Evolutionary conservation across 1,139 yeast species (phyloP).

Genomic region (Zygosaccharomyces pseudobailii): DNA sequence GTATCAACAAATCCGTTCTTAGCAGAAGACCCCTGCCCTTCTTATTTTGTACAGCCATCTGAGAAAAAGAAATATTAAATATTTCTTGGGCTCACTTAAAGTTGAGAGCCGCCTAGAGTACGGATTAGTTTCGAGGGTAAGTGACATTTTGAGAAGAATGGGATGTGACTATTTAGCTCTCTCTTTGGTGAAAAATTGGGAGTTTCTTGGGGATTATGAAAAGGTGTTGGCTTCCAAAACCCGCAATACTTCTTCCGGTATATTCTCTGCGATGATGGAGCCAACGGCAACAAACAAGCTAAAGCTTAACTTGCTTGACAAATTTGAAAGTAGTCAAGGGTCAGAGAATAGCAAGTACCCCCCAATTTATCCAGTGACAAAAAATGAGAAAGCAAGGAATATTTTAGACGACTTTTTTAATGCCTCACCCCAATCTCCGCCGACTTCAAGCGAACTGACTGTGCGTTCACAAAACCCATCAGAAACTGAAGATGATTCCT

Average conservation of each 20-base stretch:
- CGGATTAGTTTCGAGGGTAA: slow-evolving; percentile 55
- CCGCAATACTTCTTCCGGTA: slow-evolving; percentile 8
- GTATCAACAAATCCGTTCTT: slow-evolving; percentile 45
- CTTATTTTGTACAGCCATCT: slow-evolving; percentile 60
- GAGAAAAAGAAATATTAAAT: slow-evolving; percentile 46
- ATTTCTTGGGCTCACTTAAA: slow-evolving; percentile 46
- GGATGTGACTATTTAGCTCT: slow-evolving; percentile 83
- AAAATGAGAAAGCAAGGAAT: slow-evolving; percentile 2
- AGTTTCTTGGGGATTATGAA: slow-evolving; percentile 41
- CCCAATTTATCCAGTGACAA: not conserved
- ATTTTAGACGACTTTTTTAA: slow-evolving; percentile 8
- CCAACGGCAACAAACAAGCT: slow-evolving; percentile 21
- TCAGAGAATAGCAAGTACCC: not conserved
- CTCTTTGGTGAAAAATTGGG: slow-evolving; percentile 63
- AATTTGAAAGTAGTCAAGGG: slow-evolving; percentile 14
- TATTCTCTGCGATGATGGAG: slow-evolving; percentile 14
- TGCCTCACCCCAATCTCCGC: not conserved
- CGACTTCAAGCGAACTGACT: not conserved
- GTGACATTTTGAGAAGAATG: slow-evolving; percentile 73
- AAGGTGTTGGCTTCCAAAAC: slow-evolving; percentile 3
- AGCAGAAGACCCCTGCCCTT: slow-evolving; percentile 79
- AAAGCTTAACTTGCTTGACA: slow-evolving; percentile 30
- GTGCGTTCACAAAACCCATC: not conserved
- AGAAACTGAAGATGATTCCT: not conserved
- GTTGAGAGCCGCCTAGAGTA: slow-evolving; percentile 52